Evolutionary conservation across 2,329 filamentous ascomycete genomes (phyloP).

Genomic region (Botrytis galanthina): DNA sequence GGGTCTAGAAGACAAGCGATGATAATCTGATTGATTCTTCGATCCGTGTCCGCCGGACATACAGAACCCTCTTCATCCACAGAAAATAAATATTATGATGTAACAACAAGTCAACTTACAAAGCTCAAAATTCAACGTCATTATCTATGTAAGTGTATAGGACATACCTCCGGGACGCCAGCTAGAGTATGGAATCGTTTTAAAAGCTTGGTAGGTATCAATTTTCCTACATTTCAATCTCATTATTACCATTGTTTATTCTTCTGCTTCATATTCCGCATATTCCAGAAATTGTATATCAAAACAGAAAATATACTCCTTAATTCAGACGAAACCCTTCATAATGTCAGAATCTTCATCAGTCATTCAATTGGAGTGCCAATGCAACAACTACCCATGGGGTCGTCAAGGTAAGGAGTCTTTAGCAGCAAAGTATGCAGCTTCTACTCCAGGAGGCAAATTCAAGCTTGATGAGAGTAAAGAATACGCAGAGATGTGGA

Average conservation of each 20-base stretch:
- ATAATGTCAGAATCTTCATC: slow-evolving; percentile 33
- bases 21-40: not conserved
- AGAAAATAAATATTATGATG: slow-evolving; percentile 11
- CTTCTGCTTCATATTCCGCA: not conserved
- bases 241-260: not conserved
- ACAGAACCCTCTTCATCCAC: not conserved
- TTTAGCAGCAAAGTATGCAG: slow-evolving; percentile 62
- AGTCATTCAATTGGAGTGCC: slow-evolving; percentile 53
- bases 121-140: slow-evolving; percentile 4
- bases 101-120: slow-evolving; percentile 9
- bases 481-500: slow-evolving; percentile 54
- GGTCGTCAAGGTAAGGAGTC: slow-evolving; percentile 66
- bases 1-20: not conserved
- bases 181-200: not conserved
- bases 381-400: slow-evolving; percentile 55
- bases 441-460: slow-evolving; percentile 59
- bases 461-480: slow-evolving; percentile 64
- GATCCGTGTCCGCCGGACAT: not conserved
- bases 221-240: not conserved
- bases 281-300: not conserved
- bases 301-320: not conserved
- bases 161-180: not conserved
- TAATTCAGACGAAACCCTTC: not conserved
- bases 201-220: slow-evolving; percentile 11
- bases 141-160: slow-evolving; percentile 5